Conservation (phyloP, 2,329 filamentous ascomycete species). For the Incumbomyces delicatus region DNA sequence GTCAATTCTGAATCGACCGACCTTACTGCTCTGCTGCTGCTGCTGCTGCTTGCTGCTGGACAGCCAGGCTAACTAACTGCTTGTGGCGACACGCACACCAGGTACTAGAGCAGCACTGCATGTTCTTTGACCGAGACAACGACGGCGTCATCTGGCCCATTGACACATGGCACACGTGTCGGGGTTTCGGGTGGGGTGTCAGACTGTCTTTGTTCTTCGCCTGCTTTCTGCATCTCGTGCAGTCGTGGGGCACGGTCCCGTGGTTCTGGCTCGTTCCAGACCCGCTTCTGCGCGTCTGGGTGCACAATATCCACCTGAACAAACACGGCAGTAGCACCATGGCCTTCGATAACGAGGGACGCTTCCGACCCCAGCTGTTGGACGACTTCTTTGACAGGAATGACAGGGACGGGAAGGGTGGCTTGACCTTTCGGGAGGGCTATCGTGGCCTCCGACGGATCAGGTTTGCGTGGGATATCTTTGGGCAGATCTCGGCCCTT, state of each 20-base stretch:
- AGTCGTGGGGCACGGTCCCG: conserved; percentile 40
- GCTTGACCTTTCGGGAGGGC: conserved; percentile 32
- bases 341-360: conserved; percentile 37
- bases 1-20: too few relatives aligned
- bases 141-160: conserved; percentile 46
- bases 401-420: conserved; percentile 29
- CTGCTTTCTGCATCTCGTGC: conserved; percentile 40
- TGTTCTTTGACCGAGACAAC: conserved; percentile 43
- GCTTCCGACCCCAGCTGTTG: conserved; percentile 38
- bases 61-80: not conserved
- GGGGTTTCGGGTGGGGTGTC: conserved; percentile 33
- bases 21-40: too few relatives aligned
- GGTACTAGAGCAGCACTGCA: conserved; percentile 45
- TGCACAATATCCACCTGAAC: conserved; percentile 32
- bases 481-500: conserved; percentile 36
- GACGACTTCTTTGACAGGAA: conserved; percentile 42
- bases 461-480: conserved; percentile 31
- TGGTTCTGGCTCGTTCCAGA: conserved; percentile 32
- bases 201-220: conserved; percentile 35
- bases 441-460: conserved; percentile 30
- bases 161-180: conserved; percentile 42
- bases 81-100: conserved; percentile 3
- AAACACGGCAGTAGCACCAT: conserved; percentile 36
- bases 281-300: conserved; percentile 33
- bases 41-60: too few relatives aligned